A percentile compares a stretch with the other conserved stretches of the same genome.
Conservation (phyloP, 257 asterid genomes). For the Coffea eugenioides region DNA sequence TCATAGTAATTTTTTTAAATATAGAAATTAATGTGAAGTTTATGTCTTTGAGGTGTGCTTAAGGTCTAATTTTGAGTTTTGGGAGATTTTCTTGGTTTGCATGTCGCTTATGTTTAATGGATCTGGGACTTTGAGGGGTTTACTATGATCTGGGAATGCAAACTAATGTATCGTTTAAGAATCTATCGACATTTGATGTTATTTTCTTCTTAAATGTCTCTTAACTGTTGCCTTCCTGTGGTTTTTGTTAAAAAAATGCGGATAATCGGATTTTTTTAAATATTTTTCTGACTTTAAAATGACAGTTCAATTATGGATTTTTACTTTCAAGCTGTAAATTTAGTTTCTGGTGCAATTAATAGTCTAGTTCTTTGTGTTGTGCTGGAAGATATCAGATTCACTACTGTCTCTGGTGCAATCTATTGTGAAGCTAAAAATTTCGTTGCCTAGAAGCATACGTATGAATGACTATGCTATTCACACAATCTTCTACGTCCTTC, state of each 20-base stretch:
- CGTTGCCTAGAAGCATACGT: neutral
- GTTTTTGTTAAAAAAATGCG: neutral
- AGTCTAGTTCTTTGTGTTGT: neutral
- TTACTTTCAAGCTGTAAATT: neutral
- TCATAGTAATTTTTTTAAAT: neutral
- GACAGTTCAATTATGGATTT: neutral
- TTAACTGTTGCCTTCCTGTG: too few relatives aligned
- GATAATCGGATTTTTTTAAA: too few relatives aligned
- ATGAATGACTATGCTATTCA: neutral
- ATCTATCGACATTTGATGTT: neutral
- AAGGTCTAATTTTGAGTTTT: neutral
- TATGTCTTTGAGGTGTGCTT: neutral
- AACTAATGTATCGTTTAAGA: neutral
- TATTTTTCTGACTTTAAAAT: neutral
- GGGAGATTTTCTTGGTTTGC: neutral
- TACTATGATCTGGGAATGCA: neutral
- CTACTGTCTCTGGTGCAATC: too few relatives aligned
- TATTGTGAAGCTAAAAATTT: too few relatives aligned
- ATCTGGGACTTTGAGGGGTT: conserved; percentile 14
- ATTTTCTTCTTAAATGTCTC: neutral
- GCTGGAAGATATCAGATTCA: neutral
- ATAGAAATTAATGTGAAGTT: neutral
- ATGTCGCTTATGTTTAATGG: conserved; percentile 11
- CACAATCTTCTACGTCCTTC: neutral
- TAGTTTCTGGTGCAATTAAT: neutral